These are phyloP conservation scores for Echinochloa phyllopogon DNA, from an alignment of 176 grass and related monocot genomes.

Conservation along the genomic window DNA sequence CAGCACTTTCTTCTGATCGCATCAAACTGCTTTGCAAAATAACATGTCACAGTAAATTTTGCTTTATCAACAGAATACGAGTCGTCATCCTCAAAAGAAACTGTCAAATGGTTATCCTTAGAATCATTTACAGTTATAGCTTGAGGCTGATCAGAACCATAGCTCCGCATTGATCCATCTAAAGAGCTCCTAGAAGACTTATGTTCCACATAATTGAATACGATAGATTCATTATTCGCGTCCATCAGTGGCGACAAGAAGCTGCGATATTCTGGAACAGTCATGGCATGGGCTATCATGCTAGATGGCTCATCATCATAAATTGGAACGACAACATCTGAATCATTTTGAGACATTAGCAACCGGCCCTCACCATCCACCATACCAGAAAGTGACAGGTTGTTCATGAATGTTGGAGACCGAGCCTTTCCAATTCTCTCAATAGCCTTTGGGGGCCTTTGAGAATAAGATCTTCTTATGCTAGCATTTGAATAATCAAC, in stretches of 20 bases:
- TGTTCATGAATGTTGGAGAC: slow-evolving; percentile 51
- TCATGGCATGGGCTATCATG: slow-evolving; percentile 93
- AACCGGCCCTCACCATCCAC: slow-evolving; percentile 62
- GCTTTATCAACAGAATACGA: slow-evolving; percentile 73
- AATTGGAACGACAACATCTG: slow-evolving; percentile 74
- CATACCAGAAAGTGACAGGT: slow-evolving; percentile 53
- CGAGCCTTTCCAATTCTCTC: slow-evolving; percentile 53
- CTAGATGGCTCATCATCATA: slow-evolving; percentile 92
- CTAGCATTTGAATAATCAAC: slow-evolving; percentile 47
- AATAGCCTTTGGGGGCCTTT: slow-evolving; percentile 64
- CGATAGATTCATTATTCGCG: slow-evolving; percentile 40
- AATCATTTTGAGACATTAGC: slow-evolving; percentile 49
- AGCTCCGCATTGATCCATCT: slow-evolving; percentile 29
- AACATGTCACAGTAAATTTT: slow-evolving; percentile 92
- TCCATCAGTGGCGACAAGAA: slow-evolving; percentile 56
- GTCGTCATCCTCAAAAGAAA: slow-evolving; percentile 84
- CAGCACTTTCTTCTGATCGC: slow-evolving; percentile 82
- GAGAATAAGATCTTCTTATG: slow-evolving; percentile 88
- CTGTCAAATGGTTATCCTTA: slow-evolving; percentile 68
- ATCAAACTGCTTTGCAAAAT: slow-evolving; percentile 91
- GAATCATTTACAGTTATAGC: slow-evolving; percentile 54
- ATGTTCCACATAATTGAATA: slow-evolving; percentile 30
- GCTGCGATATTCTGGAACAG: slow-evolving; percentile 64
- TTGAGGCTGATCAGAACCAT: slow-evolving; percentile 56
- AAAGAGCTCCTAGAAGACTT: slow-evolving; percentile 33